Conservation (phyloP, 495 filamentous ascomycete species). For the Hypoxylon crocopeplum region DNA sequence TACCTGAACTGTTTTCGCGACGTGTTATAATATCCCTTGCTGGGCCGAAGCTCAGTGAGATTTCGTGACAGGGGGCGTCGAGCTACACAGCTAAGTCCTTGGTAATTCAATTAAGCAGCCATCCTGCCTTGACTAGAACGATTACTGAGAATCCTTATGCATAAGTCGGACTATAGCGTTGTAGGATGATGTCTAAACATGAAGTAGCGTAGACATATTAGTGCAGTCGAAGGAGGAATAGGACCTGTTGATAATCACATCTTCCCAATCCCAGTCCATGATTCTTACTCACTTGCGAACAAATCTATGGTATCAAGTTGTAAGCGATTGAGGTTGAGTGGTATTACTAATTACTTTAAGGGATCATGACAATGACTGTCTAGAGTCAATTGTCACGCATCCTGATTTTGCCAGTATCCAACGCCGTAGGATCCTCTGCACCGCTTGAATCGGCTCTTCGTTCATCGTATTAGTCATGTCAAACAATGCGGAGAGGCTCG, state of each 20-base stretch:
- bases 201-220: no score
- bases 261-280: no score
- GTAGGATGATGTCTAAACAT: no score
- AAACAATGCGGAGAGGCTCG: constrained; percentile 11
- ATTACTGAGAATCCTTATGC: background rate
- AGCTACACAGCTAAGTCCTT: background rate
- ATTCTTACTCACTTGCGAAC: no score
- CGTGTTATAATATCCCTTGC: no score
- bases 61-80: background rate
- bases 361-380: constrained; percentile 17
- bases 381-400: constrained; percentile 7
- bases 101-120: constrained; percentile 4
- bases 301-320: no score
- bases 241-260: no score
- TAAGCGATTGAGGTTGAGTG: constrained; percentile 23
- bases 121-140: constrained; percentile 4
- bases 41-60: no score
- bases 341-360: constrained; percentile 30
- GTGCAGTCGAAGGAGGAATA: no score
- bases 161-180: background rate
- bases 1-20: no score
- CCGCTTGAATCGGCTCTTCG: constrained; percentile 14
- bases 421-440: constrained; percentile 16
- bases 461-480: constrained; percentile 29
- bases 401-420: constrained; percentile 26